Conservation (phyloP, 1,139 yeast species). For the Meyerozyma athensensis region DNA sequence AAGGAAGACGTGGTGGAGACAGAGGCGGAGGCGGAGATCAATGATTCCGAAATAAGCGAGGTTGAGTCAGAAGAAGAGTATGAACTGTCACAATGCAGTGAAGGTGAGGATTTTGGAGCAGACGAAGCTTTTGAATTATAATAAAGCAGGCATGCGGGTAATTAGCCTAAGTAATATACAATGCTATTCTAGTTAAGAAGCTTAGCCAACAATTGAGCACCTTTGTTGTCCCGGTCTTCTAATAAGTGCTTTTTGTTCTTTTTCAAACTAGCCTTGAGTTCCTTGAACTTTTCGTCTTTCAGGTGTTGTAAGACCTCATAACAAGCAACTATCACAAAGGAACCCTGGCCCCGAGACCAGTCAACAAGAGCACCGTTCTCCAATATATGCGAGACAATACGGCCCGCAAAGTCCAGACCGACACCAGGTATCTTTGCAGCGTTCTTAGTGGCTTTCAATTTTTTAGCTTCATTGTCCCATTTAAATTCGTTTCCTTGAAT, state of each 20-base stretch:
- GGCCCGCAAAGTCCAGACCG: slow-evolving; percentile 60
- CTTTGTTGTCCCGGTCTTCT: slow-evolving; percentile 62
- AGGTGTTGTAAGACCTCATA: slow-evolving; percentile 47
- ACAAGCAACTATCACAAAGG: slow-evolving; percentile 74
- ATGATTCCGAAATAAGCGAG: background rate
- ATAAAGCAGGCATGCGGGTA: background rate
- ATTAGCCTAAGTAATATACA: slow-evolving; percentile 3
- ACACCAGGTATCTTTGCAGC: slow-evolving; percentile 48
- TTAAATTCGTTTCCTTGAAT: slow-evolving; percentile 63
- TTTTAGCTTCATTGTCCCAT: slow-evolving; percentile 65
- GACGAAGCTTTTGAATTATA: slow-evolving; percentile 17
- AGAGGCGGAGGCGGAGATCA: background rate
- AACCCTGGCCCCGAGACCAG: slow-evolving; percentile 77
- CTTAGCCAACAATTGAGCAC: slow-evolving; percentile 63
- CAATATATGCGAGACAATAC: slow-evolving; percentile 47
- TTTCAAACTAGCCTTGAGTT: slow-evolving; percentile 51
- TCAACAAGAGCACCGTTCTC: slow-evolving; percentile 40
- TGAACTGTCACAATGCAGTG: slow-evolving; percentile 14
- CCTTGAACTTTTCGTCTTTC: slow-evolving; percentile 29
- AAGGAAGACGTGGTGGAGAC: slow-evolving; percentile 4
- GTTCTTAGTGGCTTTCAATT: slow-evolving; percentile 37
- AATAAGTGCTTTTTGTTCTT: slow-evolving; percentile 45
- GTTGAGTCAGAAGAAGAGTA: background rate
- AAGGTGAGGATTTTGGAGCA: slow-evolving; percentile 25
- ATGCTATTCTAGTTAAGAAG: slow-evolving; percentile 16